These are phyloP conservation scores for Halophytophthora polymorphica DNA, from an alignment of 352 stramenopile genomes.

Conservation along the genomic window DNA sequence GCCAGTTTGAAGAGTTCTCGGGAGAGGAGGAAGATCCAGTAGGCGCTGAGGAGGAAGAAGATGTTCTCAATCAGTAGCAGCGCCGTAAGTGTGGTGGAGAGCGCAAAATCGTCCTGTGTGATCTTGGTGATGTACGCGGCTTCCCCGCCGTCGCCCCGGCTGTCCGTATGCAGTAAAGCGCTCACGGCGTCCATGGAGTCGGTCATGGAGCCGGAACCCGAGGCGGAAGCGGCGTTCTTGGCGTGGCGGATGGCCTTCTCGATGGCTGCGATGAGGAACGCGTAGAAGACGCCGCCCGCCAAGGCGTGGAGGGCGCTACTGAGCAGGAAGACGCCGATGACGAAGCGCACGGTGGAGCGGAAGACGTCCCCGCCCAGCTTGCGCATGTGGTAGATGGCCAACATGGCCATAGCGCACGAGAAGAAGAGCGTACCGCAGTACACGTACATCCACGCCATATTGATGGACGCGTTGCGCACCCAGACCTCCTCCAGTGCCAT, in stretches of 20 bases:
- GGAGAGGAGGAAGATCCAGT: slow-evolving; percentile 64
- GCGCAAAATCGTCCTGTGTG: slow-evolving; percentile 36
- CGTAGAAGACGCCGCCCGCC: slow-evolving; percentile 50
- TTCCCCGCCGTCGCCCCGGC: slow-evolving; percentile 47
- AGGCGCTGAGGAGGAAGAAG: slow-evolving; percentile 61
- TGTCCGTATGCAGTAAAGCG: slow-evolving; percentile 34
- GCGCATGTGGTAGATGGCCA: slow-evolving; percentile 64
- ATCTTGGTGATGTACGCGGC: slow-evolving; percentile 63
- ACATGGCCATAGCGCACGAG: slow-evolving; percentile 47
- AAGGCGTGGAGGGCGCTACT: slow-evolving; percentile 51
- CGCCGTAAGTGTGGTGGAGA: slow-evolving; percentile 39
- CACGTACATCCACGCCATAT: slow-evolving; percentile 64
- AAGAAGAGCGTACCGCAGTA: slow-evolving; percentile 53
- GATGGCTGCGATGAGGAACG: slow-evolving; percentile 44
- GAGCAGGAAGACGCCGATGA: slow-evolving; percentile 60
- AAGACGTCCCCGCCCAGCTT: slow-evolving; percentile 60
- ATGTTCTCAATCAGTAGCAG: slow-evolving; percentile 57
- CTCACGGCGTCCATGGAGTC: slow-evolving; percentile 16
- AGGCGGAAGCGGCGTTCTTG: slow-evolving; percentile 8
- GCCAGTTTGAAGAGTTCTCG: slow-evolving; percentile 59
- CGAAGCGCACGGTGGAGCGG: slow-evolving; percentile 70
- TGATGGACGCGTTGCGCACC: slow-evolving; percentile 24
- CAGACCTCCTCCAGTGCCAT: slow-evolving; percentile 12
- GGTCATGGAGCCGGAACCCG: slow-evolving; percentile 9
- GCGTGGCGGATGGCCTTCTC: slow-evolving; percentile 13